A percentile compares a stretch with the other conserved stretches of the same genome.
Evolutionary conservation across 768 basidiomycete genomes (phyloP).

Genomic region (Rossbeevera mucosa): DNA sequence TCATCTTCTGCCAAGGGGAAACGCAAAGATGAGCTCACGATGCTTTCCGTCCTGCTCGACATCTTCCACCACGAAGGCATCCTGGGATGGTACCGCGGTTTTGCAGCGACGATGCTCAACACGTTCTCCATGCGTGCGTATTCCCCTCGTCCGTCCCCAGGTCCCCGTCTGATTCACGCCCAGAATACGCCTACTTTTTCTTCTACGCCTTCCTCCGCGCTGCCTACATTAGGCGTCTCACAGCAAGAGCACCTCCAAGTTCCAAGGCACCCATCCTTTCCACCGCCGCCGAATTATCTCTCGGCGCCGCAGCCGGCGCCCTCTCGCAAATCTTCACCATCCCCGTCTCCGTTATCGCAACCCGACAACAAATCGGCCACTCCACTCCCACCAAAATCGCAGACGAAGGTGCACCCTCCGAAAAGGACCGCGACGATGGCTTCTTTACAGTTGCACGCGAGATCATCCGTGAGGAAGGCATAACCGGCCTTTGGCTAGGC

Average conservation of each 20-base stretch:
- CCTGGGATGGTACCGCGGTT: conserved; percentile 82
- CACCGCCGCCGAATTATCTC: conserved; percentile 73
- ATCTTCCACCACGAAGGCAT: conserved; percentile 82
- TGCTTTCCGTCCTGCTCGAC: conserved; percentile 60
- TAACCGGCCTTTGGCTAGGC: conserved; percentile 88
- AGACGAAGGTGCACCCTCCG: not conserved
- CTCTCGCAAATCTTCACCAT: conserved; percentile 98
- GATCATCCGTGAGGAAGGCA: conserved; percentile 85
- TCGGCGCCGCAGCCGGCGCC: conserved; percentile 90
- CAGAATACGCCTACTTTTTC: conserved; percentile 99
- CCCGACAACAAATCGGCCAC: conserved; percentile 87
- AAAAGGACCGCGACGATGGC: conserved; percentile 48
- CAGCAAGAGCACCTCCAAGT: conserved; percentile 53
- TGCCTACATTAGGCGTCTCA: conserved; percentile 71
- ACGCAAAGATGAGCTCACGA: conserved; percentile 46
- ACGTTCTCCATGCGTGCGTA: conserved; percentile 89
- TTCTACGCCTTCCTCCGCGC: conserved; percentile 92
- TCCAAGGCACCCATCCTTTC: conserved; percentile 60
- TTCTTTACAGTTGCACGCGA: conserved; percentile 78
- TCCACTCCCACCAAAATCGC: conserved; percentile 11
- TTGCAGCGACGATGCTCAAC: conserved; percentile 95
- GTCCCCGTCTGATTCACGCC: not conserved
- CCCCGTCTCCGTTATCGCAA: conserved; percentile 95
- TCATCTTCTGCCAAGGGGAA: conserved; percentile 51
- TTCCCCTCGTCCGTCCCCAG: too few relatives aligned